These are phyloP conservation scores for Trichoderma harzianum DNA, from an alignment of 2,329 filamentous ascomycete species.

Conservation along the genomic window DNA sequence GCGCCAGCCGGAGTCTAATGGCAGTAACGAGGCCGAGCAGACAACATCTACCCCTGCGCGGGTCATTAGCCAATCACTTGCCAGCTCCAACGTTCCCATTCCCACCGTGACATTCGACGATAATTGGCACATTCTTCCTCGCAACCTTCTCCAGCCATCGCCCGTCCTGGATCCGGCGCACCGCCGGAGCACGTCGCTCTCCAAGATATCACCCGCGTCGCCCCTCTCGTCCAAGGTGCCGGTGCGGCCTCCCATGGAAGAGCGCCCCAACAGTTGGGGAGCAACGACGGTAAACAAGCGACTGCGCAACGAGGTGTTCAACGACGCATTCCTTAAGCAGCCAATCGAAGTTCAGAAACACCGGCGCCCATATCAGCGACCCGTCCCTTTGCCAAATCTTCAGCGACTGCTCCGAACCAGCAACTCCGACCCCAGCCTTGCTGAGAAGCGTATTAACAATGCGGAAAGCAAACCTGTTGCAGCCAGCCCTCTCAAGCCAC, in stretches of 20 bases:
- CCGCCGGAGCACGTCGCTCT: constrained; percentile 33
- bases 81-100: constrained; percentile 60
- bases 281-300: constrained; percentile 87
- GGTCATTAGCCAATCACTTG: constrained; percentile 71
- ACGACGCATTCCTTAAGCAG: constrained; percentile 84
- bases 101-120: constrained; percentile 93
- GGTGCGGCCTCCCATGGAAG: constrained; percentile 44
- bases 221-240: constrained; percentile 14
- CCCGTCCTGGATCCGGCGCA: constrained; percentile 33
- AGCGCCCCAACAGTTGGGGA: constrained; percentile 72
- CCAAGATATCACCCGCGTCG: constrained; percentile 23
- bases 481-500: background rate
- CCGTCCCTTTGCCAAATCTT: constrained; percentile 54
- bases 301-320: constrained; percentile 85
- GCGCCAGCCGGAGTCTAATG: constrained; percentile 20
- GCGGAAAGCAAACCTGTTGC: constrained; percentile 11
- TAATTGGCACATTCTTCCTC: constrained; percentile 88
- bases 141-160: constrained; percentile 70
- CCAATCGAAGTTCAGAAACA: constrained; percentile 78
- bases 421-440: constrained; percentile 44
- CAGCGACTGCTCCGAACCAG: constrained; percentile 38
- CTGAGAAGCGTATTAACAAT: constrained; percentile 9
- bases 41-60: constrained; percentile 30
- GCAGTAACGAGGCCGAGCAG: constrained; percentile 22
- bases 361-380: constrained; percentile 65